Evolutionary conservation across 192 early-diverging fungal species (phyloP), one percentile per base, ranked within the genome.

Genomic region (Martensiomyces pterosporus): DNA sequence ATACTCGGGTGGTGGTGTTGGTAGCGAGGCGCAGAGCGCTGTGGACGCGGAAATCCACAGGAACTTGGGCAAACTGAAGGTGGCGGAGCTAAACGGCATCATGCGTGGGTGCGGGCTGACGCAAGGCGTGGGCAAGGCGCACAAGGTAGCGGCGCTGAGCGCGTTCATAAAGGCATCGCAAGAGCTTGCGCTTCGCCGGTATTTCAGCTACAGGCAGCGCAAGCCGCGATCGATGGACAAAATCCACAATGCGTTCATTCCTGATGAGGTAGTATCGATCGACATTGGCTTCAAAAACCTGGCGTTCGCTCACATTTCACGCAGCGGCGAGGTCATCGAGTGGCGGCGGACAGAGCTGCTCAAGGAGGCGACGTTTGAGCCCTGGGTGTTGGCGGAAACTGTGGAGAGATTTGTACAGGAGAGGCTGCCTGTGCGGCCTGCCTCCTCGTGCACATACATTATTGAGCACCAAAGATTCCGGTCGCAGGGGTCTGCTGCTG

Each of bases 401-500:
- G 64, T 77, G 13, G 54, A 60, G 17, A 29, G 39, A 12, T 64
- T 67, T 60, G 75, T 77, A 21, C 51, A 46, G 10, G 37, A 42
- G 6, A 14, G 29, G 23, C 33, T 77, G 36, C 75, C 75, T 21
- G 25, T 57, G 16, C 54, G 49, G 7, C 33, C 43, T 4, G 52
- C 59, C 14, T 35, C 47, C 5, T 16, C 27, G 24, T 69, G 63
- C 35, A 64, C 64, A 9, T 77, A 72, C 40, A 12, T 77, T 3
- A 64, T 77, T 16, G 75, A 77, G 26, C 75, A 71, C 25, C 75
- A 77, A 53, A 63, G 75, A 47, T 77, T 77, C 22, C 55, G 75
- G 18, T 66, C 75, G 21, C 64, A 67, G 52, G 75, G 75, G 14
- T 71, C 64, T 7, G 55, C 67, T 7, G 64, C 59, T 3, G 68